Percentiles rank a stretch among this genome's conserved stretches.
phyloP scores from a whole-genome alignment of 768 basidiomycete species.

The Aureoboletus auriporus region DNA sequence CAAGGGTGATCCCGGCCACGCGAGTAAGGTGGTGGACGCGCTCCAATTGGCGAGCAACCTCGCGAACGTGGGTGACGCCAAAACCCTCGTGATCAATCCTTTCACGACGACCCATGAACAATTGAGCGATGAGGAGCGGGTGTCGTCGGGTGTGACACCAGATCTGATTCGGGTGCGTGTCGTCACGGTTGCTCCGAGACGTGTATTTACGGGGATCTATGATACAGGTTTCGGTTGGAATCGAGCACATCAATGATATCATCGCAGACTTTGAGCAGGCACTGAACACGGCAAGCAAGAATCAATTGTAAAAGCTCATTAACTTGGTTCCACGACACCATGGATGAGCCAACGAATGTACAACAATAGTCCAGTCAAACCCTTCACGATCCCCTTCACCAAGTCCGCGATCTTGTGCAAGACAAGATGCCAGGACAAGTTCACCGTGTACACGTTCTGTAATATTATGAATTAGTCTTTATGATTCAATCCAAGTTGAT shows the following conservation, averaged over 20 bases:
- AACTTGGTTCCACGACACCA: no score
- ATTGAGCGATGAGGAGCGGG: conserved; percentile 55
- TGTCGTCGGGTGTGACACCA: conserved; percentile 61
- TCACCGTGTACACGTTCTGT: no score
- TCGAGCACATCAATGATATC: conserved; percentile 17
- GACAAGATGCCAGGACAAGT: no score
- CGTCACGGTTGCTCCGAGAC: no score
- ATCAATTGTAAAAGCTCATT: no score
- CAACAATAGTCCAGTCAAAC: no score
- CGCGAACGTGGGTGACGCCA: conserved; percentile 70
- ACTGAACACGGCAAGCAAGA: neutral
- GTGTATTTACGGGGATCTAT: no score
- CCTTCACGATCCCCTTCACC: no score
- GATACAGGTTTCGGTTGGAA: conserved; percentile 14
- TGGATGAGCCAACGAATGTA: no score
- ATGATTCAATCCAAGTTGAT: no score
- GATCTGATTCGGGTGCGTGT: conserved; percentile 52
- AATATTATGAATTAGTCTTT: no score
- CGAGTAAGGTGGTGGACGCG: conserved; percentile 63
- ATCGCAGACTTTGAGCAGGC: conserved; percentile 14
- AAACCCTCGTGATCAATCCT: conserved; percentile 69
- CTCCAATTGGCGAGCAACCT: conserved; percentile 48
- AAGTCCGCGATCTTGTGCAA: no score
- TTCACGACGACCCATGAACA: conserved; percentile 77
- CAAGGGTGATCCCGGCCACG: conserved; percentile 42